Conservation (phyloP, 129 eudicot species). For the Tanacetum coccineum region DNA sequence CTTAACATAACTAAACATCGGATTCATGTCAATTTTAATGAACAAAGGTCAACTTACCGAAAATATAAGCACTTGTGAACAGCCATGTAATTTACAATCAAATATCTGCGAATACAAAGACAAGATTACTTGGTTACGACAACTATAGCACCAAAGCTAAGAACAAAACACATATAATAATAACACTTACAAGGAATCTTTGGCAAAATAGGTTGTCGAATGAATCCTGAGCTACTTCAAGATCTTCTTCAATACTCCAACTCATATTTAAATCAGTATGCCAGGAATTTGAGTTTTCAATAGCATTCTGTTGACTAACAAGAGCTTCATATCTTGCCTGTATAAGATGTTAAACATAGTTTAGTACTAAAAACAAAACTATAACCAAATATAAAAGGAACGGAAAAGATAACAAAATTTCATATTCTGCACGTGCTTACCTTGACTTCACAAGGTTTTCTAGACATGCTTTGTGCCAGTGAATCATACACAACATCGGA, state of each 20-base stretch:
- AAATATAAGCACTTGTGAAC: no score
- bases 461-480: no score
- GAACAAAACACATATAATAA: slow-evolving; percentile 21
- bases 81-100: no score
- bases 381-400: slow-evolving; percentile 3
- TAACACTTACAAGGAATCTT: no score
- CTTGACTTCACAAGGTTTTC: no score
- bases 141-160: slow-evolving; percentile 16
- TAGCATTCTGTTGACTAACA: slow-evolving; percentile 30
- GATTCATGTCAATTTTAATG: no score
- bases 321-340: no score
- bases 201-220: no score
- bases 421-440: no score
- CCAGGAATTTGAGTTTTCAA: slow-evolving; percentile 22
- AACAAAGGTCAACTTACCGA: no score
- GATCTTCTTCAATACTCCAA: slow-evolving; percentile 62
- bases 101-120: slow-evolving; percentile 20
- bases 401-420: slow-evolving; percentile 17
- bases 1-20: neutral
- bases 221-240: no score
- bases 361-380: slow-evolving; percentile 5
- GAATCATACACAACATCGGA: no score
- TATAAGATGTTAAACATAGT: slow-evolving; percentile 48
- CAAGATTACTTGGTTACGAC: slow-evolving; percentile 12
- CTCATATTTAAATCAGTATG: slow-evolving; percentile 34